Conservation (phyloP, 805 yeast species). For the Candida cerambycidarum region DNA sequence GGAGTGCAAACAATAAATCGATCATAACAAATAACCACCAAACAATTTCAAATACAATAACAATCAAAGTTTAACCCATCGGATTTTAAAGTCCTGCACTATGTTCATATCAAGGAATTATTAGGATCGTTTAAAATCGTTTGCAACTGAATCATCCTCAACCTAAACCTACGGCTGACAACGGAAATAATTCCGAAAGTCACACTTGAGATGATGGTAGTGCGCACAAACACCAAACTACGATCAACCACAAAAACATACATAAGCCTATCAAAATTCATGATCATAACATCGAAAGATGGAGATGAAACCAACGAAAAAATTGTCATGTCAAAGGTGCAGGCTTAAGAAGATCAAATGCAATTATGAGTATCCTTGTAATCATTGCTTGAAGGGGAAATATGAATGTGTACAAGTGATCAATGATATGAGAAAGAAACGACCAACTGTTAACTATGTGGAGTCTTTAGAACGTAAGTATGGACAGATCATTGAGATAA, state of each 20-base stretch:
- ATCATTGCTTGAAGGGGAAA: conserved; percentile 43
- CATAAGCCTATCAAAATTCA: not conserved
- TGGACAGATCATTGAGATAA: conserved; percentile 22
- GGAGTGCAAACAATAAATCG: too few species aligned
- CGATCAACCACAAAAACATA: not conserved
- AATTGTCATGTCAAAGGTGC: conserved; percentile 39
- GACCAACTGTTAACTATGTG: conserved; percentile 53
- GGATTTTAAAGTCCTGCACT: too few species aligned
- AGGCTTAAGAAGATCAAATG: conserved; percentile 48
- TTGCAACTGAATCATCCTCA: not conserved
- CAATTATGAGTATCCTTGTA: conserved; percentile 49
- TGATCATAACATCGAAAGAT: conserved; percentile 2
- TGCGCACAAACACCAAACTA: not conserved
- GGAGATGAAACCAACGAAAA: conserved; percentile 3
- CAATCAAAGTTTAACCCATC: too few species aligned
- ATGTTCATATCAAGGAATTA: too few species aligned
- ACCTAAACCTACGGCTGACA: not conserved
- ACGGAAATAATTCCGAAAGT: not conserved
- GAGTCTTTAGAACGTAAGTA: conserved; percentile 39
- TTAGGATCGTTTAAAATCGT: too few species aligned
- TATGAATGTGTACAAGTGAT: conserved; percentile 48
- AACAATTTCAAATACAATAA: too few species aligned
- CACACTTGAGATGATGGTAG: conserved; percentile 1
- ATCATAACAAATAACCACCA: too few species aligned
- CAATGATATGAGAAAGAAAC: conserved; percentile 50